Base-by-base conservation (phyloP, 257 asterid species). In the Coffea eugenioides region DNA sequence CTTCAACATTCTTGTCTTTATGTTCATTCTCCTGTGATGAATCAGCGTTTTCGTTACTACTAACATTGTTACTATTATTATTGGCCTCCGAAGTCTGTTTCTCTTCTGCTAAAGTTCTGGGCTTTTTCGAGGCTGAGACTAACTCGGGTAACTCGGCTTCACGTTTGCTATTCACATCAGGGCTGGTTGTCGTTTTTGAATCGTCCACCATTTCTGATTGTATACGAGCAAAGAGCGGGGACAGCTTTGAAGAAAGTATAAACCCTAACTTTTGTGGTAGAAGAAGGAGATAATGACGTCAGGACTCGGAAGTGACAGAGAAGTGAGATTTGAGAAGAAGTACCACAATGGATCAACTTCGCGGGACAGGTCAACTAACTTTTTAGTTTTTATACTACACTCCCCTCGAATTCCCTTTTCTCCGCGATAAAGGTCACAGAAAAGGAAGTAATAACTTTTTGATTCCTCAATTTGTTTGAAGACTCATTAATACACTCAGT, bases 121-220 rank as follows among this genome's bases (percentile, higher is more conserved):
- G 41, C 80, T 81, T 81, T 69, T 81, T 81, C 34, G 80, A 52
- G 13, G 64, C 52, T 11, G 72, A 46, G 52, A 5, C n/a, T 15
- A 46, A 69, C 20, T 75, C 76, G 20, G 6, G 5, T 27, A 36
- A 27, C 6, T 67, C 84, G 15, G 23, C 72, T 11, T 81, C 80
- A 31, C 84, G 69, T 65, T 81, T 81, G 20, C 31, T 45, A 66
- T 61, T 59, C 23, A 67, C 27, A 25, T 64, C 75, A 12, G 71
- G 51, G 52, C 27, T 74, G 23, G 39, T 7, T 59, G 65, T 10
- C 27, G 74, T 13, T 2, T 12, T n/a, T 43, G 27, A 49, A 66
- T 79, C 72, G 11, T 73, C 78, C 41, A 39, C 78, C 74, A 79
- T 79, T 46, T 56, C 46, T 13, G 0, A 61, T 1, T 4, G 15